phyloP scores from a whole-genome alignment of 1,139 yeast species.

The Diutina mesorugosa region DNA sequence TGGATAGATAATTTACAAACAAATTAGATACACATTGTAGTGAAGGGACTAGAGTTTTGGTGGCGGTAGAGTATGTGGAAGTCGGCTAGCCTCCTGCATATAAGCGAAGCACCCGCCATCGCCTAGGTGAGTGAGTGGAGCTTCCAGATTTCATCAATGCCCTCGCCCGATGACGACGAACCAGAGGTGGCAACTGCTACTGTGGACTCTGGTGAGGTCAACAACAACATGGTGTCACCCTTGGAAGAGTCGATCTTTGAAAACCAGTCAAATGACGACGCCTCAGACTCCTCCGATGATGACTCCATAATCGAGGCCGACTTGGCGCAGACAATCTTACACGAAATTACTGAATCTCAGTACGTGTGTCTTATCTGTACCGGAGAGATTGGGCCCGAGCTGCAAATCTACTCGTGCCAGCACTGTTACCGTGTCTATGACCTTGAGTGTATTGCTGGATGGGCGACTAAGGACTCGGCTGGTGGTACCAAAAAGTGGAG shows the following conservation, averaged over 20 bases:
- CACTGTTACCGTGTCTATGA: slow-evolving; percentile 73
- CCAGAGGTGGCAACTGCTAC: background rate
- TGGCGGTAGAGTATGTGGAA: too few species aligned
- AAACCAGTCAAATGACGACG: background rate
- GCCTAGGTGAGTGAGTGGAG: background rate
- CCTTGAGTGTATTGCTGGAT: slow-evolving; percentile 63
- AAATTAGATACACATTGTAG: background rate
- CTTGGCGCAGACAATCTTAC: slow-evolving; percentile 12
- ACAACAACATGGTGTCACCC: background rate
- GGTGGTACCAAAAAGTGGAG: slow-evolving; percentile 53
- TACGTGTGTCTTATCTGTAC: slow-evolving; percentile 80
- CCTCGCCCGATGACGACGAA: background rate
- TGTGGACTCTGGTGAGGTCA: background rate
- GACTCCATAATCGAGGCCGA: background rate
- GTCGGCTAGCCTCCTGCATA: background rate
- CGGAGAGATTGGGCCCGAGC: slow-evolving; percentile 56
- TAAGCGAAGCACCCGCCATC: background rate
- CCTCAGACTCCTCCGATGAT: background rate
- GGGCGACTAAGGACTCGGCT: slow-evolving; percentile 64
- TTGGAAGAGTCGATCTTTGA: background rate
- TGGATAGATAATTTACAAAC: background rate
- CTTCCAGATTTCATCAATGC: background rate
- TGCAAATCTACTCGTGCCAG: slow-evolving; percentile 63
- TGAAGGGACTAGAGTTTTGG: too few species aligned
- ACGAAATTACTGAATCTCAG: slow-evolving; percentile 52